phyloP scores from a whole-genome alignment of 306 rosid genomes.

The Rosa multiflora region DNA sequence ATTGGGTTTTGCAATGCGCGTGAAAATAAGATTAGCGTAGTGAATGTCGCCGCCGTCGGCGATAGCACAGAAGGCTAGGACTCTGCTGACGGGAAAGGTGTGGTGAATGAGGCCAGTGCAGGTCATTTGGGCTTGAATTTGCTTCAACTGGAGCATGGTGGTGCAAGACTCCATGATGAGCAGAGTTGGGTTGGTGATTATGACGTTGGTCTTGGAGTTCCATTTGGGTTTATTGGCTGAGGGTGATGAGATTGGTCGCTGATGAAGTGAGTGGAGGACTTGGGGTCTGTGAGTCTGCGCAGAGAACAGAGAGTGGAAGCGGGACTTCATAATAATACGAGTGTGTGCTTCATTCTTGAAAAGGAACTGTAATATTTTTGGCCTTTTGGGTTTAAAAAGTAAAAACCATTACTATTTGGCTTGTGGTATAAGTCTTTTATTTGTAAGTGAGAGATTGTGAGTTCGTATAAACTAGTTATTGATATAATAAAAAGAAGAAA shows the following conservation, averaged over 20 bases:
- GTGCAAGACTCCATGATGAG: conserved; percentile 63
- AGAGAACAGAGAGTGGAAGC: not conserved
- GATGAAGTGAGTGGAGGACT: conserved; percentile 10
- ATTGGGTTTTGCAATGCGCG: conserved; percentile 48
- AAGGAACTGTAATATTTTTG: too few relatives aligned
- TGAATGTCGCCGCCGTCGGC: conserved; percentile 54
- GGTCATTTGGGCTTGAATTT: conserved; percentile 81
- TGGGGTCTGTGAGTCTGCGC: not conserved
- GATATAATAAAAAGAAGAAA: too few relatives aligned
- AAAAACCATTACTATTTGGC: too few relatives aligned
- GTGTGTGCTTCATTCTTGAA: too few relatives aligned
- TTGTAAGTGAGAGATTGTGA: too few relatives aligned
- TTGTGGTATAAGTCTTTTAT: too few relatives aligned
- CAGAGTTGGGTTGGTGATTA: conserved; percentile 66
- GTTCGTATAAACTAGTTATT: too few relatives aligned
- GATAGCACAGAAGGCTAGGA: conserved; percentile 75
- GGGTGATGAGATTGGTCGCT: conserved; percentile 28
- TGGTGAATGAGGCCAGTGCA: conserved; percentile 52
- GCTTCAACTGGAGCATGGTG: conserved; percentile 57
- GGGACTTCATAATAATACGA: conserved; percentile 9
- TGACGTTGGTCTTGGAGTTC: conserved; percentile 63
- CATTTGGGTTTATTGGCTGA: conserved; percentile 37
- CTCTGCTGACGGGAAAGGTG: conserved; percentile 66
- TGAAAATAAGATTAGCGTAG: conserved; percentile 46
- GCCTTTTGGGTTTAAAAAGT: too few relatives aligned